Base-by-base conservation (phyloP, 805 yeast genomes). In the Yamadazyma akitaensis region DNA sequence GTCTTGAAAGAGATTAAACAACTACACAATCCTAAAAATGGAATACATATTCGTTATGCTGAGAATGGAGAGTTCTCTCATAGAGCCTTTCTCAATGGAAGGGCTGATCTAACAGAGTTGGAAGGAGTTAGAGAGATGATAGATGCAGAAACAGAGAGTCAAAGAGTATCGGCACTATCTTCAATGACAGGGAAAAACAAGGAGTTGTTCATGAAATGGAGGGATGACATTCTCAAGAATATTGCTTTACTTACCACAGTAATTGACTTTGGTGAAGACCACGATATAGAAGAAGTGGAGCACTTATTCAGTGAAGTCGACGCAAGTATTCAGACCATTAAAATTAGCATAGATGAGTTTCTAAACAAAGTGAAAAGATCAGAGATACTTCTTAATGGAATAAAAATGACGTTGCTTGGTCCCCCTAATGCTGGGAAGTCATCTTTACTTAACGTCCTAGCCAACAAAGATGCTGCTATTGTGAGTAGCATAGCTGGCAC, bases 361-460 rank as follows among this genome's bases (percentile, higher is more conserved):
- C 55, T 81, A 19, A 40, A 51, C 1, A 79, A 72, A 55, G 77
- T 84, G 5, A 70, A 71, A 34, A 67, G 80, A 44, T 77, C 88
- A 0, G 86, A 82, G 53, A 68, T 91, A 1, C 62, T 92, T 13
- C 63, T 84, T 35, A 72, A 76, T 19, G 99, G 99, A 1, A 81
- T 92, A 25, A 80, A 79, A 47, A 57, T 91, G 21, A 81, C 84
- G 0, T 67, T 94, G 9, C 53, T 91, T 12, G 99, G 99, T 0
- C 94, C 96, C 6, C 97, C 99, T 1, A 94, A 94, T 63, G 97
- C 96, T 1, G 99, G 99, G 0, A 94, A 94, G 61, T 90, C 97
- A 2, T 88, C 96, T 1, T 65, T 94, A 10, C 64, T 94, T 43
- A 94, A 94, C 58, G 59, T 67, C n/a, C 63, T 94, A 7, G 88